Evolutionary conservation across 2,329 filamentous ascomycete species (phyloP), one percentile per base, ranked within the genome.

Genomic region (Ceratocystis eucalypticola): DNA sequence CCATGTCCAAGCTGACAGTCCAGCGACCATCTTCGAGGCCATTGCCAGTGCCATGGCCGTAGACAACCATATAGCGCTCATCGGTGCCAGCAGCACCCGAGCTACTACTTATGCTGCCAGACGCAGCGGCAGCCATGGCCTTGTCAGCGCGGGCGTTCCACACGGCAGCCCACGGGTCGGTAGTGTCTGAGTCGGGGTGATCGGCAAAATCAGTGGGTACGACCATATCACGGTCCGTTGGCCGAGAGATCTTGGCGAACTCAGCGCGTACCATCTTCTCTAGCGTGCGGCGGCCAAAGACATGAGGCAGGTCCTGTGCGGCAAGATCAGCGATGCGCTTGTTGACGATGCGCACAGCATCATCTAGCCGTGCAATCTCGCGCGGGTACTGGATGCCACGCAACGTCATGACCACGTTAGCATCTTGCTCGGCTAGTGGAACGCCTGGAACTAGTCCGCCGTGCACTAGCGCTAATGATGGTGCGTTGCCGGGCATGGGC

Each of bases 391-490:
- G 80, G 65, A 96, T 82, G 5, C 86, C 89, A 66, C 91, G 85
- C 89, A 99, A 95, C 73, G 91, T 94, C 91, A 96, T 96, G 50
- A 89, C 88, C 64, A 88, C 86, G 74, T 84, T 86, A 0, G 91
- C 88, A 74, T 96, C 81, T 71, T 87, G 93, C 64, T 82, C 78
- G 59, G 86, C 79, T 15, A 96, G 79, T 0, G 82, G 75, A 0
- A 96, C 77, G 4, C 86, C 88, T 0, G 93, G 90, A 0, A 94
- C 86, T 1, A 97, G 80, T 0, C 94, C 94, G 0, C 84, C 93
- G 76, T 97, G 94, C 5, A 92, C 93, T 3, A 95, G 79, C 67
- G 86, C 80, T 45, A 86, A 82, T 1, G 75, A 76, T 0, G 80
- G 77, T 45, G 92, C 76, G 15, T 78, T 73, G n/a, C 89, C 88